phyloP scores from a whole-genome alignment of 148 eudicot species.

The Spergularia marina region DNA sequence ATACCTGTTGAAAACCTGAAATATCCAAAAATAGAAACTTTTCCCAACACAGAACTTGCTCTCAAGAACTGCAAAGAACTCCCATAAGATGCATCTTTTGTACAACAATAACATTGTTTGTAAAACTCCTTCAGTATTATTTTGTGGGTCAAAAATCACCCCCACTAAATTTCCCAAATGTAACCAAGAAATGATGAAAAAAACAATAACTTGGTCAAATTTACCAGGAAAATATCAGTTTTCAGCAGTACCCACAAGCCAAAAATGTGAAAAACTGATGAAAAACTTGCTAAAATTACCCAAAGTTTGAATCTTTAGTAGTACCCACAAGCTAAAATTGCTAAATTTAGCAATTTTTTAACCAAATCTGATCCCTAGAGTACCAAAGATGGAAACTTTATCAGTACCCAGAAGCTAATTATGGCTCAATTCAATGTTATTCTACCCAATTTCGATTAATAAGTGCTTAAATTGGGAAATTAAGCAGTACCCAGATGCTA shows the following conservation, averaged over 20 bases:
- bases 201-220: constrained; percentile 1
- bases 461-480: not conserved
- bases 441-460: not conserved
- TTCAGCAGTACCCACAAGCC: constrained; percentile 26
- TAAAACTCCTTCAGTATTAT: constrained; percentile 25
- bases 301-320: constrained; percentile 26
- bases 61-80: constrained; percentile 50
- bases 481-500: constrained; percentile 28
- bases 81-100: constrained; percentile 55
- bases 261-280: constrained; percentile 6
- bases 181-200: not conserved
- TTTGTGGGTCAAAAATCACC: constrained; percentile 27
- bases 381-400: constrained; percentile 10
- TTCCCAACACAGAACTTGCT: constrained; percentile 57
- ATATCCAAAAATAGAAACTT: constrained; percentile 84
- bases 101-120: constrained; percentile 51
- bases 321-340: constrained; percentile 23
- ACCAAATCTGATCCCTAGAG: too few species aligned
- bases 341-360: constrained; percentile 15
- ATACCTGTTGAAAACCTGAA: constrained; percentile 65
- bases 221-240: not conserved
- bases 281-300: constrained; percentile 22
- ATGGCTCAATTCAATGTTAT: not conserved
- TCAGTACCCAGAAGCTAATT: not conserved
- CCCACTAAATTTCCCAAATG: constrained; percentile 28